phyloP scores from a whole-genome alignment of 225 moss, liverwort and hornwort species.

The Ulota crispa region DNA sequence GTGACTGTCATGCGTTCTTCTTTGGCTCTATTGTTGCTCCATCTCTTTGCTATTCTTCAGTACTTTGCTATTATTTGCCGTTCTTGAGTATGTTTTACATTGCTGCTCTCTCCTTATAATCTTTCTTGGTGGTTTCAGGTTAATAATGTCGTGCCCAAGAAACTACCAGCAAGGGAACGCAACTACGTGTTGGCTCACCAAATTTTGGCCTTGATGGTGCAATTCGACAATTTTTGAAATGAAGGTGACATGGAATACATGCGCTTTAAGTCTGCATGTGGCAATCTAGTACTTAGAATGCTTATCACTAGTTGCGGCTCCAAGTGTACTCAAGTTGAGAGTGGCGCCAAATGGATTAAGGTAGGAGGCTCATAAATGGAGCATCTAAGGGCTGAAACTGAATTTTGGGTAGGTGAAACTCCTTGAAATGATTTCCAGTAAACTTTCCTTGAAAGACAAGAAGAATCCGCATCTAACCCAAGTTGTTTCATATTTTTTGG shows the following conservation, averaged over 20 bases:
- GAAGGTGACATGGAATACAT: not conserved
- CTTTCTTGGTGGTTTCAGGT: slow-evolving; percentile 47
- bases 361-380: too few relatives aligned
- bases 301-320: slow-evolving; percentile 8
- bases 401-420: too few relatives aligned
- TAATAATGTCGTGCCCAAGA: slow-evolving; percentile 61
- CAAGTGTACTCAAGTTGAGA: slow-evolving; percentile 16
- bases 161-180: slow-evolving; percentile 56
- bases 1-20: not conserved
- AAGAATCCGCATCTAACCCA: too few relatives aligned
- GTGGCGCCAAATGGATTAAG: not conserved
- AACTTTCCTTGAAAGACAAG: too few relatives aligned
- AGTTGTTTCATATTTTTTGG: too few relatives aligned
- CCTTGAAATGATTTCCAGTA: too few relatives aligned
- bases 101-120: not conserved
- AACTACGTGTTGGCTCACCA: slow-evolving; percentile 76
- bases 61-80: not conserved
- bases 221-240: slow-evolving; percentile 59
- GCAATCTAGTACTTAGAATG: not conserved
- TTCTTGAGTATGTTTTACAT: not conserved
- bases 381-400: too few relatives aligned
- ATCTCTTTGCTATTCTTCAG: not conserved
- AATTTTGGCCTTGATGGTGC: slow-evolving; percentile 70
- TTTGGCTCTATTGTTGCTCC: not conserved
- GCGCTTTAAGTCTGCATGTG: not conserved